Conservation (phyloP, 1,284 basidiomycete species). For the Marasmius sp. region DNA sequence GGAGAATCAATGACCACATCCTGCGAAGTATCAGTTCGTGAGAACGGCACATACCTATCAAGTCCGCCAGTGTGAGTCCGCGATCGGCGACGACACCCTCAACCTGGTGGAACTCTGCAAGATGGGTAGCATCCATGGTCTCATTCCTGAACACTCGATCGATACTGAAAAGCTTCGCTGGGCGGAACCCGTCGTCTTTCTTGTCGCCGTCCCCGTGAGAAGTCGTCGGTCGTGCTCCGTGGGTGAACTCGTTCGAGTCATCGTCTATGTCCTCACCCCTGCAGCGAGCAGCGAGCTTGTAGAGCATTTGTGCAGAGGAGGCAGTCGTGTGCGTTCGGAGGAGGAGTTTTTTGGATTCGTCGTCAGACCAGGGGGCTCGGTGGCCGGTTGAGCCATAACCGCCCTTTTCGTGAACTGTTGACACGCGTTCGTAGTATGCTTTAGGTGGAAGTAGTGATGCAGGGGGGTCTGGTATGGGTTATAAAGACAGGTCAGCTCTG, state of each 20-base stretch:
- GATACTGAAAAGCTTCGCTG: constrained; percentile 97
- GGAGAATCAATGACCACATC: constrained; percentile 1
- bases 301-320: constrained; percentile 93
- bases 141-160: constrained; percentile 99
- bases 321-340: constrained; percentile 98
- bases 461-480: constrained; percentile 67
- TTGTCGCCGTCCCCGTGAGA: constrained; percentile 16
- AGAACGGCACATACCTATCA: constrained; percentile 69
- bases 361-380: constrained; percentile 93
- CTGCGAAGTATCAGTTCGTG: too few relatives aligned
- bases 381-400: constrained; percentile 97
- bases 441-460: constrained; percentile 76
- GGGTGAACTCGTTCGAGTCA: constrained; percentile 37
- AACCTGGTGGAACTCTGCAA: constrained; percentile 99
- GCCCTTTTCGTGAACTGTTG: constrained; percentile 86
- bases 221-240: constrained; percentile 46
- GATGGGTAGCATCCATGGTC: constrained; percentile 98
- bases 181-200: constrained; percentile 80
- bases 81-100: constrained; percentile 98
- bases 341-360: constrained; percentile 90
- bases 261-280: constrained; percentile 57
- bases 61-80: constrained; percentile 91
- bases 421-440: constrained; percentile 90
- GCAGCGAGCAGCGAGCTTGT: constrained; percentile 81
- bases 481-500: not conserved